These are phyloP conservation scores for Lipomyces kockii DNA, from an alignment of 805 yeast genomes.

Conservation along the genomic window DNA sequence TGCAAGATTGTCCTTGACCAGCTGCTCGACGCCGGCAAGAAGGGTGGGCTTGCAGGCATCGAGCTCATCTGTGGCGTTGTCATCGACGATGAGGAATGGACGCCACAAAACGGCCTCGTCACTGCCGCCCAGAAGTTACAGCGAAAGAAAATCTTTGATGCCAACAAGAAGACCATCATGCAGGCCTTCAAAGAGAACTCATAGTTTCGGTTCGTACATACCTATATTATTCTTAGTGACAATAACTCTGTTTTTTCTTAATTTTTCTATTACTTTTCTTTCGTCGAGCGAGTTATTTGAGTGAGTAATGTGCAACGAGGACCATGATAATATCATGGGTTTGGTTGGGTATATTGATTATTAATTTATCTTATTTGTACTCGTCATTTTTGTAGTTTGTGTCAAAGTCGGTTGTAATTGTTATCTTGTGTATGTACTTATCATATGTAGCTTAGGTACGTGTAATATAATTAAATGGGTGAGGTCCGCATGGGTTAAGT, in stretches of 20 bases:
- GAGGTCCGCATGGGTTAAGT: not conserved
- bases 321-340: not conserved
- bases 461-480: not conserved
- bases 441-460: not conserved
- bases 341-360: not conserved
- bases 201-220: not conserved
- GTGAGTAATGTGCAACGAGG: not conserved
- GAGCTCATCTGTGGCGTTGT: constrained; percentile 82
- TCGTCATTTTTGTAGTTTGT: not conserved
- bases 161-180: constrained; percentile 70
- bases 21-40: constrained; percentile 73
- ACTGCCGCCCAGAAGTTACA: constrained; percentile 96
- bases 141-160: constrained; percentile 81
- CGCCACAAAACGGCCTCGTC: constrained; percentile 92
- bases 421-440: not conserved
- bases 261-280: not conserved
- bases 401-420: not conserved
- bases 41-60: constrained; percentile 81
- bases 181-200: constrained; percentile 54
- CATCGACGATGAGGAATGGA: constrained; percentile 90
- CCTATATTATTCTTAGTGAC: not conserved
- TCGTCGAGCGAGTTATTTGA: not conserved
- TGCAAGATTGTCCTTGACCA: constrained; percentile 58
- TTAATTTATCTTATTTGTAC: not conserved
- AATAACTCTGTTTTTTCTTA: not conserved